Base-by-base conservation (phyloP, 2,329 filamentous ascomycete genomes). In the Tolypocladium endophyticum region DNA sequence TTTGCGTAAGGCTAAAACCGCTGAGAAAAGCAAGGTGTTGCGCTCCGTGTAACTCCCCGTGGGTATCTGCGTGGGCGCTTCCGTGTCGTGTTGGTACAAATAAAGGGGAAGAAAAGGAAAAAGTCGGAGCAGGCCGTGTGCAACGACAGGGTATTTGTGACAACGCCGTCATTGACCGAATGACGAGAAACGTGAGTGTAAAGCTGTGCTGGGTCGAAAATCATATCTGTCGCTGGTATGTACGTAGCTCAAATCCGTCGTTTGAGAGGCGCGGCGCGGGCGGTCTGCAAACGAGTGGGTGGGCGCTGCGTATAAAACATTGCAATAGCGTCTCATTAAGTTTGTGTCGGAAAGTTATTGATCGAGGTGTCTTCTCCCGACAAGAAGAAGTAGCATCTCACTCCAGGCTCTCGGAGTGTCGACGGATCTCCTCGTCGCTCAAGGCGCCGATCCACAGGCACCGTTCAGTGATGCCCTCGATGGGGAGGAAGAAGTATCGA, bases 401-500 rank as follows among this genome's bases (percentile, higher is more conserved):
- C 70, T 84, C 80, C 38, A 85, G 67, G 58, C 68, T 72, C 58
- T 81, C 78, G 0, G 81, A 82, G 59, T 77, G 75, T 62, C 73
- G 76, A 60, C 82, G 75, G 67, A 94, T 91, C 67, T 92, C 88
- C n/a, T 86, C 84, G 64, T 93, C 89, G 59, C 76, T 83, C 59
- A 94, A 71, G 12, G 89, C 88, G 55, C 88, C 87, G 76, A 94
- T 86, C 90, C 90, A 94, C n/a, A 94, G 79, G 70, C 90, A 94
- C 63, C 88, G 81, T 73, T 90, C 89, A 5, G 89, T 87, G 57
- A 92, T 83, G 58, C 89, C 88, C 62, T 90, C 87, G 43, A 92
- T 84, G 1, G 89, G 86, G 65, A 86, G 81, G 70, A 93, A 92
- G 8, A 77, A 75, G 70, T 93, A 94, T 59, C 85, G 81, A 28